Conservation (phyloP, 306 rosid genomes). For the Bauhinia variegata region DNA sequence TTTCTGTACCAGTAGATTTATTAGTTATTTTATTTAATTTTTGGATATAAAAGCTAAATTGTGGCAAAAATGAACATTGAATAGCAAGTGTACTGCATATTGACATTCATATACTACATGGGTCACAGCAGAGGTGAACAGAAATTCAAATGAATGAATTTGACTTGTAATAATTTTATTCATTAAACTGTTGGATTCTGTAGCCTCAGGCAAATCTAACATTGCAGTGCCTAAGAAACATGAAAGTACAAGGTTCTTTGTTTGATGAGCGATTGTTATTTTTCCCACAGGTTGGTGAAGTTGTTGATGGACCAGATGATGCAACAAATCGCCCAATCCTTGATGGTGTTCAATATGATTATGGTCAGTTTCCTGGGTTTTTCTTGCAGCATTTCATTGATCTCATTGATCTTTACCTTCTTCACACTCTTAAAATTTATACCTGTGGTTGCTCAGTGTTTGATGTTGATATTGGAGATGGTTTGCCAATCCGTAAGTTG, state of each 20-base stretch:
- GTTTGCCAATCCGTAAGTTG: slow-evolving; percentile 87
- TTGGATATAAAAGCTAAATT: neutral
- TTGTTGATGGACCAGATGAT: slow-evolving; percentile 95
- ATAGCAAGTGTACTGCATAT: neutral
- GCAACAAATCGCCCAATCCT: slow-evolving; percentile 55
- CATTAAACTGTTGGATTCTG: slow-evolving; percentile 20
- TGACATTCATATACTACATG: neutral
- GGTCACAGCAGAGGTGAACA: neutral
- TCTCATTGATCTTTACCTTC: slow-evolving; percentile 31
- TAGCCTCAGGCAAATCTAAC: slow-evolving; percentile 18
- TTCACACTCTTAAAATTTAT: slow-evolving; percentile 7
- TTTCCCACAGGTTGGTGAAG: slow-evolving; percentile 82
- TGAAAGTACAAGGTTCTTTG: slow-evolving; percentile 9
- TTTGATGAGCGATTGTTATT: slow-evolving; percentile 13
- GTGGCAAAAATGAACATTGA: neutral
- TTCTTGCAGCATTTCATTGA: slow-evolving; percentile 20
- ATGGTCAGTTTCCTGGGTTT: slow-evolving; percentile 60
- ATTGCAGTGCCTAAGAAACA: slow-evolving; percentile 13
- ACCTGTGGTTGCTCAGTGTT: slow-evolving; percentile 62
- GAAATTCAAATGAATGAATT: neutral
- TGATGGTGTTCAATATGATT: slow-evolving; percentile 82
- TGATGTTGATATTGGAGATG: slow-evolving; percentile 97
- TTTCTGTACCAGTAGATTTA: too few species aligned
- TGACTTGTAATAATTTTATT: slow-evolving; percentile 16
- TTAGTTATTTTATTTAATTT: too few species aligned